Base-by-base conservation (phyloP, 73 alveolate species). In the Paramecium sonneborni region DNA sequence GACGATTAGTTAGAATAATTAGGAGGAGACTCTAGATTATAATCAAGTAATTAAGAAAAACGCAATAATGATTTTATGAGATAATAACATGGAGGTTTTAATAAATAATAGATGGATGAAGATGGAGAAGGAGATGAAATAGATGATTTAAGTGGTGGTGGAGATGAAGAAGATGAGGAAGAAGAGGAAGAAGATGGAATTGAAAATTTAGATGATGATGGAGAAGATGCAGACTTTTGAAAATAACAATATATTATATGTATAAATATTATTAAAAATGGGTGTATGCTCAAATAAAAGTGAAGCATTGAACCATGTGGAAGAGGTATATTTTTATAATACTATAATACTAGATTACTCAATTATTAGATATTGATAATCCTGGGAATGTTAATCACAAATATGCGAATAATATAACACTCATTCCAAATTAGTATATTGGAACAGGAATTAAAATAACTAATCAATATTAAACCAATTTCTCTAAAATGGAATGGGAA, bases 71-170 rank as follows among this genome's bases (percentile, higher is more conserved):
- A 57, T 24, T 37, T 56, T 23, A 56, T 85, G 58, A 69, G 82
- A 88, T 96, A 94, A 93, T 85, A 67, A 85, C 93, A 57, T 6
- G 93, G 85, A 37, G 99, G 97, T 15, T 41, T 24, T n/a, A 76
- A 76, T 18, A 41, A 44, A 44, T 44, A 44, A 44, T 44, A 39
- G 6, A 37, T 35, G 24, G 39, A 79, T 57, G 90, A 79, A 4
- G 90, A 72, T 34, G 86, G 24, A 69, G 57, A 69, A 30, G 90
- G n/a, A 34, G 90, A 84, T 70, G 95, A 56, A 52, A 26, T 94
- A 21, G 84, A 79, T 10, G 92, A 94, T 44, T 26, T 26, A 62
- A 52, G 68, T 52, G 68, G 34, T 5, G 68, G 68, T 52, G 68
- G 2, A 52, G 48, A 62, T 0, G 84, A 62, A 62, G 93, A 68